These are phyloP conservation scores for Xylaria hypoxylon DNA, from an alignment of 2,329 filamentous ascomycete species.

Conservation along the genomic window DNA sequence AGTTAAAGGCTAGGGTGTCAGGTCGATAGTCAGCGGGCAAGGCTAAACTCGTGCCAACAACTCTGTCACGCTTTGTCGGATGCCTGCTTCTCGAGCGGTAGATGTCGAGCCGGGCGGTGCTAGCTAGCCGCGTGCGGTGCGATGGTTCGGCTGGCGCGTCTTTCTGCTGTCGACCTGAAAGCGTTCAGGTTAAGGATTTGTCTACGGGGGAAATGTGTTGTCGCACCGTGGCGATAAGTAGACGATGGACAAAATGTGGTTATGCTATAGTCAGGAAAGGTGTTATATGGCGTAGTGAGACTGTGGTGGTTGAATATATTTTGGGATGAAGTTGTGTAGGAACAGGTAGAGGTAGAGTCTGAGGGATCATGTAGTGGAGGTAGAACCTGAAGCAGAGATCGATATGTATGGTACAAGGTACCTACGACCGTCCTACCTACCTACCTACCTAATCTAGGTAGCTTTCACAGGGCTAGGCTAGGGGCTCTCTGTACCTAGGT, in stretches of 20 bases:
- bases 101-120: neutral
- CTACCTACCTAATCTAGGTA: conserved; percentile 3
- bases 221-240: neutral
- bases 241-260: neutral
- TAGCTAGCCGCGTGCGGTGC: neutral
- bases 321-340: conserved; percentile 18
- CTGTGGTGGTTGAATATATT: neutral
- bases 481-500: too few species aligned
- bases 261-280: neutral
- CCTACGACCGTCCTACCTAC: too few species aligned
- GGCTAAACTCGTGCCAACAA: neutral
- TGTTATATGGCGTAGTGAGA: conserved; percentile 4
- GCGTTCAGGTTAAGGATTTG: neutral
- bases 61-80: conserved; percentile 1
- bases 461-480: too few species aligned
- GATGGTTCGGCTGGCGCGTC: conserved; percentile 10
- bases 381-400: conserved; percentile 33
- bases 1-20: neutral
- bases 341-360: conserved; percentile 8
- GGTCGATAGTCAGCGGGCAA: neutral
- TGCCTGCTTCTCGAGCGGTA: neutral
- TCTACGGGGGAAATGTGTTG: neutral
- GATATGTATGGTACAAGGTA: conserved; percentile 20
- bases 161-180: conserved; percentile 1
- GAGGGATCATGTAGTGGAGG: conserved; percentile 27